Percentiles rank a stretch among this genome's conserved stretches.
Conservation (phyloP, 441 rosid species). For the Pelargonium myrrhifolium region DNA sequence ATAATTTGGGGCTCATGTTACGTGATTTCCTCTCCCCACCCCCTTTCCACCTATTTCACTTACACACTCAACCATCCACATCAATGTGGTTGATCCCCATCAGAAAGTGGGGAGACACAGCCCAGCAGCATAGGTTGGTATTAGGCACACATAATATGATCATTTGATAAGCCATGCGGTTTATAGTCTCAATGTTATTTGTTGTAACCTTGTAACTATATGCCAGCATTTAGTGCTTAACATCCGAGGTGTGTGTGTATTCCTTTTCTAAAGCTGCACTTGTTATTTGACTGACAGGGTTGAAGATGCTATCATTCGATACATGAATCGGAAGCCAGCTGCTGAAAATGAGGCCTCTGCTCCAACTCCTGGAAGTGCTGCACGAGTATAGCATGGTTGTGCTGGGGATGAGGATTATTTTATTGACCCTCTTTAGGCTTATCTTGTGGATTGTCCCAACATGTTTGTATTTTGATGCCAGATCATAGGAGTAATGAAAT, state of each 20-base stretch:
- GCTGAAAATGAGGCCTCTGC: neutral
- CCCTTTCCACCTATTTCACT: too few species aligned
- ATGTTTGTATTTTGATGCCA: too few species aligned
- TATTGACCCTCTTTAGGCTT: too few species aligned
- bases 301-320: neutral
- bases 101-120: neutral
- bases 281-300: neutral
- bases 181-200: neutral
- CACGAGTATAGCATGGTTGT: neutral
- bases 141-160: neutral
- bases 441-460: too few species aligned
- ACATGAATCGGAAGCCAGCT: slow-evolving; percentile 3
- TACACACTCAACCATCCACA: too few species aligned
- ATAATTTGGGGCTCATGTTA: too few species aligned
- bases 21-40: too few species aligned
- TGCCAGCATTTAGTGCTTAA: neutral
- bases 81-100: neutral
- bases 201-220: neutral
- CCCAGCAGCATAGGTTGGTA: neutral
- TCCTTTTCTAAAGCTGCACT: neutral
- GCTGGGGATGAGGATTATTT: too few species aligned
- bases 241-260: neutral
- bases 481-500: too few species aligned
- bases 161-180: neutral
- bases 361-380: neutral